phyloP scores from a whole-genome alignment of 176 grass and related monocot species.

The Aegilops tauschii region DNA sequence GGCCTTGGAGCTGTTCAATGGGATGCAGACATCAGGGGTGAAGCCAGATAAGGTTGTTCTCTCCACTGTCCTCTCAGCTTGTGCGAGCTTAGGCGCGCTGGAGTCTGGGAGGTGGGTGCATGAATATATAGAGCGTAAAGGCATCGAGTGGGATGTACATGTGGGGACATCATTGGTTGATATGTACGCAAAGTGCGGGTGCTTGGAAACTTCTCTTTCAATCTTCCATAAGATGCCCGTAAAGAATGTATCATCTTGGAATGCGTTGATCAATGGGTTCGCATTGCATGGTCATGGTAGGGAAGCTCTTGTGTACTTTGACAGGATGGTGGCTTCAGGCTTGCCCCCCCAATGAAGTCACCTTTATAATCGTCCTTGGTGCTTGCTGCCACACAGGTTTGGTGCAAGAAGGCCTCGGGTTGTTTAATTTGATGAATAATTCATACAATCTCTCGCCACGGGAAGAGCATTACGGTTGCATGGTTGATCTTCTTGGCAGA shows the following conservation, averaged over 20 bases:
- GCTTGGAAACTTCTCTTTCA: conserved; percentile 28
- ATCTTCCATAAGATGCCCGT: conserved; percentile 41
- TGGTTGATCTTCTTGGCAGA: conserved; percentile 56
- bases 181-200: conserved; percentile 52
- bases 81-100: conserved; percentile 40
- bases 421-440: conserved; percentile 39
- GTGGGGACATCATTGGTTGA: conserved; percentile 49
- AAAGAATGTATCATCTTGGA: conserved; percentile 57
- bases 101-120: conserved; percentile 46
- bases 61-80: conserved; percentile 44
- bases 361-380: conserved; percentile 33
- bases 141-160: conserved; percentile 52
- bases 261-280: conserved; percentile 45
- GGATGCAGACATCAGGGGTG: conserved; percentile 39
- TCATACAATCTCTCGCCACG: conserved; percentile 28
- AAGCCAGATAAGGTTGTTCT: conserved; percentile 45
- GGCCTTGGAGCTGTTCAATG: conserved; percentile 40
- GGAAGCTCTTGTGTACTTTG: conserved; percentile 34
- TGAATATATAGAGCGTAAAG: conserved; percentile 43
- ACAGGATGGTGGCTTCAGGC: conserved; percentile 36
- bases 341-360: conserved; percentile 42
- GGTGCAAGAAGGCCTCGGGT: conserved; percentile 33
- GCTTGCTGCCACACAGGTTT: conserved; percentile 49
- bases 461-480: conserved; percentile 59
- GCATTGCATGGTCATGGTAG: conserved; percentile 37